phyloP scores from a whole-genome alignment of 306 rosid species.

The Casuarina glauca region DNA sequence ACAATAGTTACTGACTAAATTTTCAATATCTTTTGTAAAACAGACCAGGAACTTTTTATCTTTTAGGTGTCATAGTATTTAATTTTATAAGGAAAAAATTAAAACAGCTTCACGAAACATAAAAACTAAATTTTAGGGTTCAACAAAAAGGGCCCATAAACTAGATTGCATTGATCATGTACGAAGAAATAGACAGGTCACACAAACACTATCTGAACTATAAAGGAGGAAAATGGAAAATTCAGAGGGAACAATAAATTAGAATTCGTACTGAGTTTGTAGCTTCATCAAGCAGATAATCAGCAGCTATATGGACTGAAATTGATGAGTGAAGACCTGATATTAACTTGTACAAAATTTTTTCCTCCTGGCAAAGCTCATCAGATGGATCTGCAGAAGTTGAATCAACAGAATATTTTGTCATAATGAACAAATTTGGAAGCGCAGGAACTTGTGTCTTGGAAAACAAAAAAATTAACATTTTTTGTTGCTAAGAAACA shows the following conservation, averaged over 20 bases:
- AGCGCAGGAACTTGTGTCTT: conserved; percentile 3
- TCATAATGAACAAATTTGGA: background rate
- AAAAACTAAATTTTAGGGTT: background rate
- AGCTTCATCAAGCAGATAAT: conserved; percentile 62
- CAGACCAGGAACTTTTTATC: background rate
- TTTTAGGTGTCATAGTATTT: background rate
- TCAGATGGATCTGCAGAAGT: conserved; percentile 68
- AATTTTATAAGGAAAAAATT: background rate
- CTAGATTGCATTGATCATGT: background rate
- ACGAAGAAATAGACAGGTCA: background rate
- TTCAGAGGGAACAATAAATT: background rate
- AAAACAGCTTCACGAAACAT: background rate
- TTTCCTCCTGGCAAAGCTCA: conserved; percentile 84
- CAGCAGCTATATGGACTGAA: conserved; percentile 80
- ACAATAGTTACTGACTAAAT: background rate
- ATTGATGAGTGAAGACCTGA: conserved; percentile 99
- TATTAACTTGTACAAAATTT: conserved; percentile 85
- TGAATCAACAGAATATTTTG: background rate
- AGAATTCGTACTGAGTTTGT: conserved; percentile 52
- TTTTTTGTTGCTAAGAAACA: background rate
- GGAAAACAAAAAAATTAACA: background rate
- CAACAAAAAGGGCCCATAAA: background rate
- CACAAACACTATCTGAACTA: background rate
- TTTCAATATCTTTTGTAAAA: background rate
- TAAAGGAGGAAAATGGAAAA: background rate